A percentile compares a stretch with the other conserved stretches of the same genome.
Evolutionary conservation across 75 land plant genomes (phyloP).

Genomic region (Larix kaempferi): DNA sequence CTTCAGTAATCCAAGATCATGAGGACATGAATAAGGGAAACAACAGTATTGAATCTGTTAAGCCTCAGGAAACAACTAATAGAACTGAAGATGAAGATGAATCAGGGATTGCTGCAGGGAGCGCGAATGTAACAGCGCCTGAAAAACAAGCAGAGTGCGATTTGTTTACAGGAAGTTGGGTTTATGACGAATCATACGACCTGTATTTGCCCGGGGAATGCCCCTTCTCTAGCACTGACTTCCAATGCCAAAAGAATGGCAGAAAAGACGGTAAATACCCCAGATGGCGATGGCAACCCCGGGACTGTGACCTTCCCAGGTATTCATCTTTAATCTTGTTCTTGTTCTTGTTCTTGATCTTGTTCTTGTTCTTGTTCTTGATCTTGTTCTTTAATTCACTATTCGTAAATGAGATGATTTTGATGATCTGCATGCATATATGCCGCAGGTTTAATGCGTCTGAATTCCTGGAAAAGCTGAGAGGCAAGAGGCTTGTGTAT

Average conservation of each 20-base stretch:
- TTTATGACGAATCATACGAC: constrained; percentile 36
- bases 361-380: too few species aligned
- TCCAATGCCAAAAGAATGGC: constrained; percentile 41
- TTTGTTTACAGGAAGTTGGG: constrained; percentile 48
- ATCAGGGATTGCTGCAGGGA: too few species aligned
- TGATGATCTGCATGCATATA: too few species aligned
- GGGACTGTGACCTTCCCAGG: constrained; percentile 36
- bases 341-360: too few species aligned
- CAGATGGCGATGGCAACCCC: constrained; percentile 48
- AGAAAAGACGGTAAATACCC: constrained; percentile 30
- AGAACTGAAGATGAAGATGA: too few species aligned
- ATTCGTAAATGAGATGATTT: too few species aligned
- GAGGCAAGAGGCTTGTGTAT: constrained; percentile 31
- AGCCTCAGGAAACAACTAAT: too few species aligned
- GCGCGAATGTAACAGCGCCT: too few species aligned
- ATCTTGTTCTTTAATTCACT: too few species aligned
- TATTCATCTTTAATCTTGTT: neutral
- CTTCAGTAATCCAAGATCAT: neutral
- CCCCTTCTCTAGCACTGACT: constrained; percentile 19
- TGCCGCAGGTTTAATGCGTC: constrained; percentile 29
- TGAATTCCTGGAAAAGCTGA: constrained; percentile 27
- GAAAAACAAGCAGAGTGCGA: constrained; percentile 21
- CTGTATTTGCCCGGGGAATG: constrained; percentile 38
- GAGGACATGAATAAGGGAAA: neutral
- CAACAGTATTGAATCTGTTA: neutral